These are phyloP conservation scores for Mortierella hygrophila DNA, from an alignment of 192 early-diverging fungal species.

Conservation along the genomic window DNA sequence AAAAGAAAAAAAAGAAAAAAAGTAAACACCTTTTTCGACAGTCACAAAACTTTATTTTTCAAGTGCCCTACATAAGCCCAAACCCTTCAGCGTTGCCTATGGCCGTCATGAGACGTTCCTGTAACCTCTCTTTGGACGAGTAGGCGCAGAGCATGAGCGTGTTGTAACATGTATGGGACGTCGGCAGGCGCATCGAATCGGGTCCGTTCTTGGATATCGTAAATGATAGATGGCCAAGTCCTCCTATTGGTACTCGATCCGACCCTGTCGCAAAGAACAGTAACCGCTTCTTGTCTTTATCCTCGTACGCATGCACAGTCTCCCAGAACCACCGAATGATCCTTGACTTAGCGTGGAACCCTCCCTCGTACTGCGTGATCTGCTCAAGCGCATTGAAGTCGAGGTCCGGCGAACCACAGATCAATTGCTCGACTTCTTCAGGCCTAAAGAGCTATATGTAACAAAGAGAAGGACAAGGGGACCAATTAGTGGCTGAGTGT, in stretches of 20 bases:
- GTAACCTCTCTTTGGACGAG: constrained; percentile 79
- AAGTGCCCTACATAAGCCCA: constrained; percentile 74
- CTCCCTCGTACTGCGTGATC: constrained; percentile 88
- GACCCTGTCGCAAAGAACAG: constrained; percentile 93
- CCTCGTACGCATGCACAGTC: constrained; percentile 82
- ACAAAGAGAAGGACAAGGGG: not conserved
- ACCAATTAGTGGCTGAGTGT: not conserved
- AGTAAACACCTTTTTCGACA: constrained; percentile 3
- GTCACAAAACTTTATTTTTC: not conserved
- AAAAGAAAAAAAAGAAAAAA: not conserved
- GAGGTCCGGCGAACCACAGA: constrained; percentile 87
- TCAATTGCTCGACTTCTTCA: constrained; percentile 90
- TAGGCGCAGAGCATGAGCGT: constrained; percentile 90
- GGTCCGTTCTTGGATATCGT: constrained; percentile 88
- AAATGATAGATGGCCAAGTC: constrained; percentile 87
- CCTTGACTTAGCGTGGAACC: constrained; percentile 72
- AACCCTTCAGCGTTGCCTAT: constrained; percentile 87
- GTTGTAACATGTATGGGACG: constrained; percentile 95
- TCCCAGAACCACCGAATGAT: constrained; percentile 90
- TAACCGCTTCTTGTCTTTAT: constrained; percentile 89
- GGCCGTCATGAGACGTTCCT: constrained; percentile 81
- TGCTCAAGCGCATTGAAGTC: constrained; percentile 86
- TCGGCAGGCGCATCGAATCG: constrained; percentile 89
- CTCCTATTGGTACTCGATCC: constrained; percentile 92
- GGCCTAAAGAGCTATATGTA: constrained; percentile 80